phyloP scores from a whole-genome alignment of 495 filamentous ascomycete species.

The Talaromyces nanjingensis region DNA sequence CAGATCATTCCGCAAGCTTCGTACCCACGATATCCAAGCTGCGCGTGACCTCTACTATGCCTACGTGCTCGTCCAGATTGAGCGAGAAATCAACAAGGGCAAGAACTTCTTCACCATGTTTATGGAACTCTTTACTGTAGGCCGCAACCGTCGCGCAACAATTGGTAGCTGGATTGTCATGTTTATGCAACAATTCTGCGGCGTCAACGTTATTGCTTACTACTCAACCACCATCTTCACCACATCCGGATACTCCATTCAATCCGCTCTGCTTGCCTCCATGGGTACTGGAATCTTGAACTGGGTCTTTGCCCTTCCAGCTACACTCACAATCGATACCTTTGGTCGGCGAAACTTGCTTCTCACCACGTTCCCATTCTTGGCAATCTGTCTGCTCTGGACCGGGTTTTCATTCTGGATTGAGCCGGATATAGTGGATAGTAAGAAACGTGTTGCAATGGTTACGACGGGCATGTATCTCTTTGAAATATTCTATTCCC shows the following conservation, averaged over 20 bases:
- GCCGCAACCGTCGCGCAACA: conserved; percentile 47
- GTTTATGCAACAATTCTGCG: conserved; percentile 47
- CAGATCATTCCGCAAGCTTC: conserved; percentile 35
- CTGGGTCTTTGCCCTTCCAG: conserved; percentile 59
- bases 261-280: conserved; percentile 46
- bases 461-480: conserved; percentile 46
- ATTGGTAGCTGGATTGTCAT: conserved; percentile 45
- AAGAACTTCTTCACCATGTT: conserved; percentile 44
- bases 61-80: conserved; percentile 38
- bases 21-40: conserved; percentile 40
- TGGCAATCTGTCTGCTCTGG: conserved; percentile 50
- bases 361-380: conserved; percentile 57
- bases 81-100: conserved; percentile 36
- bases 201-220: conserved; percentile 47
- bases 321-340: conserved; percentile 62
- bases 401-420: conserved; percentile 55
- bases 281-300: conserved; percentile 61
- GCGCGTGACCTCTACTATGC: conserved; percentile 50
- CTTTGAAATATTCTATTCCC: conserved; percentile 46
- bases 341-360: conserved; percentile 57
- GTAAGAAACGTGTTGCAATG: conserved; percentile 35
- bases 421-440: conserved; percentile 18
- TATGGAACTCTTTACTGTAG: conserved; percentile 45
- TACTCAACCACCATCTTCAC: conserved; percentile 52
- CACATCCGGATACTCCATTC: conserved; percentile 36